A percentile compares a stretch with the other conserved stretches of the same genome.
These are phyloP conservation scores for Juncus effusus DNA, from an alignment of 176 grass and related monocot genomes.

Conservation along the genomic window DNA sequence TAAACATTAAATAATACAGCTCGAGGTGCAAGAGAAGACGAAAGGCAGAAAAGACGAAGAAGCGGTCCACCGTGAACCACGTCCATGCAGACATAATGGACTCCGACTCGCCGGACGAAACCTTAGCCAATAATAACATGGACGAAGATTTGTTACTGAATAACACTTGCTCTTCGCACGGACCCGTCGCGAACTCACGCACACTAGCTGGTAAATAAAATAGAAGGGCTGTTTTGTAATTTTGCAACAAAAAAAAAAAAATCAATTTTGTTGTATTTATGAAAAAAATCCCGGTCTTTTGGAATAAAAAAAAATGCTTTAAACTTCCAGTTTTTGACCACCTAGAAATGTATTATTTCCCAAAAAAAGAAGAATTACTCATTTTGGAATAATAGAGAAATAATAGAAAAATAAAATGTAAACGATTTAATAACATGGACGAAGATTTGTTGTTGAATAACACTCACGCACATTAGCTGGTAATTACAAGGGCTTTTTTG, in stretches of 20 bases:
- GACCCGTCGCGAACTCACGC: conserved; percentile 17
- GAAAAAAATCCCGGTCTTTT: too few relatives aligned
- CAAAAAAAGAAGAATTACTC: too few relatives aligned
- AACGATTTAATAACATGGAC: too few relatives aligned
- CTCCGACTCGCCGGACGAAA: conserved; percentile 65
- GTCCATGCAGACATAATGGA: conserved; percentile 73
- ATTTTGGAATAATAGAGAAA: too few relatives aligned
- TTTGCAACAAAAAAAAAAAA: too few relatives aligned
- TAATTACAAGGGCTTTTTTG: neutral
- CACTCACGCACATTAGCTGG: conserved; percentile 27
- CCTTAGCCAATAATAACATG: conserved; percentile 28
- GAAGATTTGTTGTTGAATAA: conserved; percentile 53
- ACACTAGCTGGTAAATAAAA: conserved; percentile 20
- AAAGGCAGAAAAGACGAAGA: conserved; percentile 37
- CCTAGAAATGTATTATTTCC: too few relatives aligned
- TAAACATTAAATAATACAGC: too few relatives aligned
- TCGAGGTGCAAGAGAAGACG: conserved; percentile 64
- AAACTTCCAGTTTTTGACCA: too few relatives aligned
- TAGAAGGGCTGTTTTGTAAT: too few relatives aligned
- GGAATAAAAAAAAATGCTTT: too few relatives aligned
- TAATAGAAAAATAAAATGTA: too few relatives aligned
- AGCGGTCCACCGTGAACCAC: conserved; percentile 35
- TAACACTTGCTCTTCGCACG: conserved; percentile 46
- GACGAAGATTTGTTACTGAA: conserved; percentile 56
- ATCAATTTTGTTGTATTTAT: conserved; percentile 8